phyloP scores from a whole-genome alignment of 495 filamentous ascomycete genomes.

The Aspergillus ellipticus region DNA sequence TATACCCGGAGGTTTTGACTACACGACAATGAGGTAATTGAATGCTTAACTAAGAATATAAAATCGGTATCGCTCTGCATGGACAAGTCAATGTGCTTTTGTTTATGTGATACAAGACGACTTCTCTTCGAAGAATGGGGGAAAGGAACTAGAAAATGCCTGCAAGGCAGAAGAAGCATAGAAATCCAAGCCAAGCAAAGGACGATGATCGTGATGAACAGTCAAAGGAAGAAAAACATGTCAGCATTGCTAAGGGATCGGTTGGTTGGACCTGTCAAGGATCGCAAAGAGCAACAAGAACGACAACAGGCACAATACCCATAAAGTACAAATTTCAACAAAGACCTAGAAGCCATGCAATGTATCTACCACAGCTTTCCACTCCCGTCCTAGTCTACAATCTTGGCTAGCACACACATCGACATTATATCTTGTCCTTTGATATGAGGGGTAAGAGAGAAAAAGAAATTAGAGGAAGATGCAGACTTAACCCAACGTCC shows the following conservation, averaged over 20 bases:
- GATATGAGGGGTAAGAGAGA: not conserved
- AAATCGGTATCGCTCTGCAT: not conserved
- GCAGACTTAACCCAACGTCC: not conserved
- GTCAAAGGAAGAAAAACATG: conserved; percentile 16
- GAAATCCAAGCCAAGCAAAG: conserved; percentile 6
- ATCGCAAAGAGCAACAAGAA: conserved; percentile 2
- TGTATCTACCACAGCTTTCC: conserved; percentile 21
- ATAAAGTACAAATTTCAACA: conserved; percentile 25
- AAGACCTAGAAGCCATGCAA: conserved; percentile 19
- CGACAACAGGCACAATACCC: conserved; percentile 11
- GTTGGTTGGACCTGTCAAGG: conserved; percentile 16
- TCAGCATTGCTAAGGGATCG: conserved; percentile 18
- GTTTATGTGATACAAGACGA: not conserved
- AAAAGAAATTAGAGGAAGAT: not conserved
- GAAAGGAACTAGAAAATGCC: no score
- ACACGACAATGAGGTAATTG: no score
- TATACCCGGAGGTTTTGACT: no score
- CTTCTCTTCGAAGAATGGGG: not conserved
- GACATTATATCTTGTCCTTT: conserved; percentile 10
- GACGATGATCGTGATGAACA: conserved; percentile 7
- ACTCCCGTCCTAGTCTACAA: conserved; percentile 1
- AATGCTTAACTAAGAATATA: no score
- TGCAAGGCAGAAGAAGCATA: not conserved
- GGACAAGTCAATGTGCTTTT: not conserved
- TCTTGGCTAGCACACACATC: not conserved